Base-by-base conservation (phyloP, 2,329 filamentous ascomycete species). In the Penicillium capsulatum region DNA sequence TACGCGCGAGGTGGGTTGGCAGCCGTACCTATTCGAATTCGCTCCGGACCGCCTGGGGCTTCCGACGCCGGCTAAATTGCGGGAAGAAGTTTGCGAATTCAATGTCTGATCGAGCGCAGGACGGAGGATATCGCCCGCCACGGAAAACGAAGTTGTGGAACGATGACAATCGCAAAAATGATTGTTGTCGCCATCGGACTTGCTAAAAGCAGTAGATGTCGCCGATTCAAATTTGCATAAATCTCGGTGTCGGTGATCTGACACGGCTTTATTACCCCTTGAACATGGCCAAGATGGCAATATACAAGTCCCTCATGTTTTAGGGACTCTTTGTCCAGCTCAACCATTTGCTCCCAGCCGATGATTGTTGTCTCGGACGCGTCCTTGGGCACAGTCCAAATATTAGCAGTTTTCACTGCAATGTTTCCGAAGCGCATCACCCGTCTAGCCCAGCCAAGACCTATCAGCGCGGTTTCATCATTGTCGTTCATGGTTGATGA, bases 161-260 rank as follows among this genome's bases (percentile, higher is more conserved):
- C 22, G 22, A 24, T 24, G 22, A 24, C 22, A 24, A 24, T 24
- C 11, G 22, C 22, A 24, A 24, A 24, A 24, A 24, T 24, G 22
- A 24, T 24, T 24, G 22, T 24, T 24, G 22, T 24, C 22, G 22
- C 22, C 22, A 24, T 11, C 22, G 22, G 22, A 24, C 22, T 24
- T 24, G 22, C 22, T 24, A 24, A 24, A 11, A 7, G 22, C 22
- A 24, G 22, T 24, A 24, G 22, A 24, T 24, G 22, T 11, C 22
- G 22, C 22, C 22, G 11, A 11, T 24, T 24, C 22, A 24, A 24
- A 24, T 24, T 24, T 24, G 22, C 22, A 24, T 24, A n/a, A 29
- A 41, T 41, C 14, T 41, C 38, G 11, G 29, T 32, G 10, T 41
- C 38, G 16, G 38, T 35, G 17, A 41, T 36, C 14, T 41, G 34